phyloP scores from a whole-genome alignment of 352 stramenopile species.

The Globisporangium carolinianum region DNA sequence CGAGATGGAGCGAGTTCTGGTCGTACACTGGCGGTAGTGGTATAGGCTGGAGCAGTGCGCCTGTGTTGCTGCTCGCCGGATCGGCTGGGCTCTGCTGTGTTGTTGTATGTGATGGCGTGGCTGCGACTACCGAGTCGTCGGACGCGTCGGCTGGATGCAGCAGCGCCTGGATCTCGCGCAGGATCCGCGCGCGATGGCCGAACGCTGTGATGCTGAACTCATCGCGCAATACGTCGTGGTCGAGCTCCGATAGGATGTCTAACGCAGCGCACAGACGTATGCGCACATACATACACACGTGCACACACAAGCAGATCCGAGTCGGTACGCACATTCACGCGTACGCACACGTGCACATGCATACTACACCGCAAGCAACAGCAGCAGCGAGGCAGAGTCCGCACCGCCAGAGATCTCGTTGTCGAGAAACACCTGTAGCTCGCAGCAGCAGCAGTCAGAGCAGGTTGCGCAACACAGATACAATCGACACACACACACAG shows the following conservation, averaged over 20 bases:
- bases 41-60: neutral
- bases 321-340: neutral
- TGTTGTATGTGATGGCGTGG: neutral
- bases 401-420: conserved; percentile 50
- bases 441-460: too few species aligned
- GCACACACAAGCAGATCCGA: neutral
- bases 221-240: conserved; percentile 53
- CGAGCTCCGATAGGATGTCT: conserved; percentile 57
- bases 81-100: conserved; percentile 3
- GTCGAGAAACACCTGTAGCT: conserved; percentile 30
- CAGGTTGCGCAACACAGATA: neutral
- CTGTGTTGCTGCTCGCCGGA: conserved; percentile 1
- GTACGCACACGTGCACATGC: neutral
- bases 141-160: conserved; percentile 5
- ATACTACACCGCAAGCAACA: neutral
- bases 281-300: neutral
- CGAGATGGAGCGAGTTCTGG: conserved; percentile 59
- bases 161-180: conserved; percentile 48
- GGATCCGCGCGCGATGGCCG: conserved; percentile 50
- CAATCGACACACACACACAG: neutral
- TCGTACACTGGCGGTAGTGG: conserved; percentile 11
- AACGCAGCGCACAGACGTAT: too few species aligned
- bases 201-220: conserved; percentile 58
- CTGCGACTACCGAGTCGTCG: neutral
- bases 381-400: neutral